phyloP scores from a whole-genome alignment of 352 stramenopile genomes.

The Globisporangium solare region DNA sequence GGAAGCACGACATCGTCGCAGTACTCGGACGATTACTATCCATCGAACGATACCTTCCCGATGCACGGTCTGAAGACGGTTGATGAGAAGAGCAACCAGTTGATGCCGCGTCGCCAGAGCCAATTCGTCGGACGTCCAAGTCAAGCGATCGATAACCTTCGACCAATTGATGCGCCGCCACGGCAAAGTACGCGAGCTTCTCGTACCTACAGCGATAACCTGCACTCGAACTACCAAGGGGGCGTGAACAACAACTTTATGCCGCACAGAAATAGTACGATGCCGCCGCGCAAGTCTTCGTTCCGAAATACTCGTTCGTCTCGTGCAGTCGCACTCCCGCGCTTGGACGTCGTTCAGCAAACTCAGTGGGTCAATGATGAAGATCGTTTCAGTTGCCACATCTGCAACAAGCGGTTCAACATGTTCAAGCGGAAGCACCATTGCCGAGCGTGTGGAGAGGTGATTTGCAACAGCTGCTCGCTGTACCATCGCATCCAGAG shows the following conservation, averaged over 20 bases:
- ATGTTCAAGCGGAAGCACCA: conserved; percentile 89
- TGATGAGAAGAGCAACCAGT: conserved; percentile 62
- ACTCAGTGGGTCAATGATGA: conserved; percentile 85
- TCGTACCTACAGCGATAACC: conserved; percentile 37
- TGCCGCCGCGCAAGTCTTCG: conserved; percentile 63
- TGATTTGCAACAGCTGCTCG: conserved; percentile 84
- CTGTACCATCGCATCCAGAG: conserved; percentile 82
- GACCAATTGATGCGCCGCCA: conserved; percentile 42
- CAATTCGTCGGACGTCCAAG: conserved; percentile 23
- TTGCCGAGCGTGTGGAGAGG: conserved; percentile 77
- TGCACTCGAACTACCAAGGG: conserved; percentile 26
- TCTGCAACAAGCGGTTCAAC: conserved; percentile 87
- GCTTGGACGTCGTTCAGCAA: conserved; percentile 74
- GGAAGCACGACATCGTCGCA: conserved; percentile 48
- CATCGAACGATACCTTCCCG: conserved; percentile 45
- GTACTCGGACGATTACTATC: conserved; percentile 61
- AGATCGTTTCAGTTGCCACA: conserved; percentile 82
- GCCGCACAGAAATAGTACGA: conserved; percentile 17
- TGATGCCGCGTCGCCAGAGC: conserved; percentile 30
- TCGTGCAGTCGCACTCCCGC: conserved; percentile 60
- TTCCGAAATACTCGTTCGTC: conserved; percentile 76
- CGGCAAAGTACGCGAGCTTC: conserved; percentile 30
- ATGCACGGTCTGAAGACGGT: conserved; percentile 72
- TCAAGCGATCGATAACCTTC: conserved; percentile 44
- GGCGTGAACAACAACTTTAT: conserved; percentile 16